Percentiles rank a stretch among this genome's conserved stretches.
These are phyloP conservation scores for Trichoderma oligosporum DNA, from an alignment of 2,329 filamentous ascomycete genomes.

Conservation along the genomic window DNA sequence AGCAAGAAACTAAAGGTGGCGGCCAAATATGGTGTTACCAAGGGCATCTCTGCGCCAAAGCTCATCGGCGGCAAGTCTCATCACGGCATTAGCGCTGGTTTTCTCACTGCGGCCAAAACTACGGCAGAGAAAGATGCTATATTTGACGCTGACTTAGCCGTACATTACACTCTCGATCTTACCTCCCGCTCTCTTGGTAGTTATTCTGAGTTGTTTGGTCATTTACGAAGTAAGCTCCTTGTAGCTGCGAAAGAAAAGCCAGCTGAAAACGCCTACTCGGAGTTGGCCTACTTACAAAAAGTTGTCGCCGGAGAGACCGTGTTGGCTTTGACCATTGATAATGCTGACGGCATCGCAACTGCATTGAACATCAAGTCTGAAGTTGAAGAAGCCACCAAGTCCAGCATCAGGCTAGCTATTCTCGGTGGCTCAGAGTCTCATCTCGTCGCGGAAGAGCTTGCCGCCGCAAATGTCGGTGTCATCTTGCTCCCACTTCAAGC, in stretches of 20 bases:
- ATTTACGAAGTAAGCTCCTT: conserved; percentile 52
- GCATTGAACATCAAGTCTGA: conserved; percentile 56
- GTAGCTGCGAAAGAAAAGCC: conserved; percentile 42
- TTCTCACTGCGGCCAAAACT: conserved; percentile 48
- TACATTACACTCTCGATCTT: conserved; percentile 56
- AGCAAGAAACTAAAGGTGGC: conserved; percentile 54
- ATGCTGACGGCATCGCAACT: conserved; percentile 59
- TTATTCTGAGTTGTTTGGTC: conserved; percentile 51
- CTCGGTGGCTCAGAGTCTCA: conserved; percentile 62
- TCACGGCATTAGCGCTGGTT: conserved; percentile 57
- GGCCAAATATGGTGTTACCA: conserved; percentile 54
- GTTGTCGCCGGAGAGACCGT: conserved; percentile 53
- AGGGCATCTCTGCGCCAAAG: conserved; percentile 54
- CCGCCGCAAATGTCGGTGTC: conserved; percentile 53
- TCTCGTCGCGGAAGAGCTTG: conserved; percentile 56
- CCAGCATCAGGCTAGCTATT: conserved; percentile 51
- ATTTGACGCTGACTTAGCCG: conserved; percentile 51
- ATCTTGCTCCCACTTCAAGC: conserved; percentile 58
- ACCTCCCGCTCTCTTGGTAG: conserved; percentile 41
- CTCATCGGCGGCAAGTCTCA: conserved; percentile 42
- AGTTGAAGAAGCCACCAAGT: conserved; percentile 44
- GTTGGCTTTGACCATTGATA: conserved; percentile 57
- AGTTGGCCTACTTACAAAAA: conserved; percentile 48
- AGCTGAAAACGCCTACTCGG: conserved; percentile 42
- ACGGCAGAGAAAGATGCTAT: conserved; percentile 47